phyloP scores from a whole-genome alignment of 2,329 filamentous ascomycete genomes.

The Cladorrhinum sp. region DNA sequence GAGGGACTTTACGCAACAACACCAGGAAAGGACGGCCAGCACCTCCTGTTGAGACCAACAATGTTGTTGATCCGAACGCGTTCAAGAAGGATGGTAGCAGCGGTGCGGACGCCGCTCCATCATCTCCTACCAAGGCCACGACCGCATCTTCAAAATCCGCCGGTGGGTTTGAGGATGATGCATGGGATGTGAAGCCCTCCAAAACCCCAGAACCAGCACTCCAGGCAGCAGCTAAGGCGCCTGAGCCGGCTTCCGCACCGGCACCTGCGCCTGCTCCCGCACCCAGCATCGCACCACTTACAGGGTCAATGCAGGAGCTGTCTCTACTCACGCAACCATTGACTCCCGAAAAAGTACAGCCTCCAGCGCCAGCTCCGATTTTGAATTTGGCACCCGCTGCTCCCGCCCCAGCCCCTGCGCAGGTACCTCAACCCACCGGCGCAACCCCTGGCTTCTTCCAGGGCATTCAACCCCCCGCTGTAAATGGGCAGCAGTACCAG shows the following conservation, averaged over 20 bases:
- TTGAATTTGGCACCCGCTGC: constrained; percentile 34
- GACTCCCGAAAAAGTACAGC: constrained; percentile 46
- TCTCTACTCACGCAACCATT: constrained; percentile 53
- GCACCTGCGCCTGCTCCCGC: constrained; percentile 26
- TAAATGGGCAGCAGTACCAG: constrained; percentile 40
- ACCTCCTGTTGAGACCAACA: constrained; percentile 79
- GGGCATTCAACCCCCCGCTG: constrained; percentile 40
- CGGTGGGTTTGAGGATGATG: constrained; percentile 87
- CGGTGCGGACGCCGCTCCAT: constrained; percentile 25
- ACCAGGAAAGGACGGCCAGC: constrained; percentile 88
- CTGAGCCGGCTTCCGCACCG: constrained; percentile 32
- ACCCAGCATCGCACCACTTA: constrained; percentile 46
- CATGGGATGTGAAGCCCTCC: constrained; percentile 90
- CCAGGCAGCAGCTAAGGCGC: constrained; percentile 20
- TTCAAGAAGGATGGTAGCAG: constrained; percentile 58
- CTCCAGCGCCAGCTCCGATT: constrained; percentile 32
- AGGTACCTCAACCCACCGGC: constrained; percentile 46
- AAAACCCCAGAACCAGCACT: constrained; percentile 45
- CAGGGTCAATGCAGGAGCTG: constrained; percentile 63
- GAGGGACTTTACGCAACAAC: constrained; percentile 89
- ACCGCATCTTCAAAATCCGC: constrained; percentile 29
- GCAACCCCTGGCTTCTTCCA: constrained; percentile 59
- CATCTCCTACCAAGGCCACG: constrained; percentile 33
- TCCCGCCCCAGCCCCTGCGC: constrained; percentile 35
- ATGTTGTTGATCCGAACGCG: constrained; percentile 82